Conservation (phyloP, 345 rosid genomes). For the Camelina laxa region DNA sequence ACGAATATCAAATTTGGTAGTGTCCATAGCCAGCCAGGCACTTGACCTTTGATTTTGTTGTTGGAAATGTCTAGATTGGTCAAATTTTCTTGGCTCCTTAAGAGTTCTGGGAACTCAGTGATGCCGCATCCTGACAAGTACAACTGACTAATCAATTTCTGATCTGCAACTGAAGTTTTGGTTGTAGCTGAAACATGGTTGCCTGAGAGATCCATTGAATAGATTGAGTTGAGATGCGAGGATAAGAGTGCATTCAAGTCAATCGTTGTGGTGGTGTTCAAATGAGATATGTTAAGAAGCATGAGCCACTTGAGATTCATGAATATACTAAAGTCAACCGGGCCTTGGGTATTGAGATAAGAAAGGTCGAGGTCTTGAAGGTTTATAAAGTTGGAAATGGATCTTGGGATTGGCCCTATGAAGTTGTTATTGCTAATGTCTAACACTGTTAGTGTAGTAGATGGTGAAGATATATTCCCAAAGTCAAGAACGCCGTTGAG, state of each 20-base stretch:
- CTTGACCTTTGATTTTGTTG: conserved; percentile 29
- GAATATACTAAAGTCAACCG: conserved; percentile 31
- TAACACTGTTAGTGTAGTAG: neutral
- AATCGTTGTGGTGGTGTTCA: conserved; percentile 23
- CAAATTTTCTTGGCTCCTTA: neutral
- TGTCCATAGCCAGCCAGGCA: conserved; percentile 26
- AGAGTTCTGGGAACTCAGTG: conserved; percentile 26
- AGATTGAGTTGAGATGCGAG: neutral
- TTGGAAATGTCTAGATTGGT: neutral
- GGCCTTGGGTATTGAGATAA: conserved; percentile 3
- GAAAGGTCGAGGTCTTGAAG: conserved; percentile 12
- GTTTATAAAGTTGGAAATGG: conserved; percentile 7
- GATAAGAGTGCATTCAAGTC: neutral
- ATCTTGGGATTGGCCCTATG: conserved; percentile 31
- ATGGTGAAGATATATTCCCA: neutral
- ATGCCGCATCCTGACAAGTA: conserved; percentile 6
- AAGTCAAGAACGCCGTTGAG: conserved; percentile 1
- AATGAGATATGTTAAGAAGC: conserved; percentile 8
- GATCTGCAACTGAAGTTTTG: neutral
- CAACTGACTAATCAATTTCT: neutral
- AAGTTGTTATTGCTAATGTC: conserved; percentile 31
- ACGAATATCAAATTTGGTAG: neutral
- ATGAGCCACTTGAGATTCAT: conserved; percentile 4
- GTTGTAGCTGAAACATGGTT: conserved; percentile 15
- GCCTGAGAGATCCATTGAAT: conserved; percentile 9